Evolutionary conservation across 192 early-diverging fungal genomes (phyloP).

Genomic region (Linnemannia exigua): DNA sequence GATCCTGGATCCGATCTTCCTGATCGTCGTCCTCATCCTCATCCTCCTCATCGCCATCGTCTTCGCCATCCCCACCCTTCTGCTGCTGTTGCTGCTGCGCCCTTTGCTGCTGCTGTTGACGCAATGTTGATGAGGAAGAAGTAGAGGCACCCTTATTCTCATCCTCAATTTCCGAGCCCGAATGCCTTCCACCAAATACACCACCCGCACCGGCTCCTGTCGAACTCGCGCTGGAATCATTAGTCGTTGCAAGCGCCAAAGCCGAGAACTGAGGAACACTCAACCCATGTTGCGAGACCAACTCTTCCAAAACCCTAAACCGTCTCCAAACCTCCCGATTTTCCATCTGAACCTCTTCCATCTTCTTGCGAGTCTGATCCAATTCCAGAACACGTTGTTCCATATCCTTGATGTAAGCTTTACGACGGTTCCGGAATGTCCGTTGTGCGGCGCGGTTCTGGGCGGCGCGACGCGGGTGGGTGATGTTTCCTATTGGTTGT

Average conservation of each 20-base stretch:
- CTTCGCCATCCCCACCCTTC: not conserved
- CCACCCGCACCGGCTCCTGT: not conserved
- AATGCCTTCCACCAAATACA: not conserved
- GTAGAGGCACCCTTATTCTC: not conserved
- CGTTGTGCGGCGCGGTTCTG: conserved; percentile 95
- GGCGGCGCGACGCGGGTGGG: conserved; percentile 80
- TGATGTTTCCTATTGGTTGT: conserved; percentile 22
- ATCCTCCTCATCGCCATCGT: conserved; percentile 1
- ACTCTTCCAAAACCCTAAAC: conserved; percentile 12
- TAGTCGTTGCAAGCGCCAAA: conserved; percentile 16
- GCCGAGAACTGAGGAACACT: conserved; percentile 1
- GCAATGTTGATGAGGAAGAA: not conserved
- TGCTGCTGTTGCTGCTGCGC: conserved; percentile 11
- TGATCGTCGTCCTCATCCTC: conserved; percentile 29
- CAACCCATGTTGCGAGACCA: conserved; percentile 17
- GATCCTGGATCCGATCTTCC: conserved; percentile 7
- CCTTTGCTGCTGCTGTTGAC: conserved; percentile 1
- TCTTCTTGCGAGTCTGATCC: conserved; percentile 41
- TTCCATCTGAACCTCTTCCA: conserved; percentile 51
- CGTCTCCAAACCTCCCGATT: conserved; percentile 48
- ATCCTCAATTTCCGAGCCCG: not conserved
- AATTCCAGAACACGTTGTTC: conserved; percentile 80
- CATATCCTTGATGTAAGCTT: conserved; percentile 84
- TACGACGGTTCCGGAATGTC: conserved; percentile 90
- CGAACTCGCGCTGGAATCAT: not conserved